These are phyloP conservation scores for Amanita pallidorosea DNA, from an alignment of 768 basidiomycete species.

Conservation along the genomic window DNA sequence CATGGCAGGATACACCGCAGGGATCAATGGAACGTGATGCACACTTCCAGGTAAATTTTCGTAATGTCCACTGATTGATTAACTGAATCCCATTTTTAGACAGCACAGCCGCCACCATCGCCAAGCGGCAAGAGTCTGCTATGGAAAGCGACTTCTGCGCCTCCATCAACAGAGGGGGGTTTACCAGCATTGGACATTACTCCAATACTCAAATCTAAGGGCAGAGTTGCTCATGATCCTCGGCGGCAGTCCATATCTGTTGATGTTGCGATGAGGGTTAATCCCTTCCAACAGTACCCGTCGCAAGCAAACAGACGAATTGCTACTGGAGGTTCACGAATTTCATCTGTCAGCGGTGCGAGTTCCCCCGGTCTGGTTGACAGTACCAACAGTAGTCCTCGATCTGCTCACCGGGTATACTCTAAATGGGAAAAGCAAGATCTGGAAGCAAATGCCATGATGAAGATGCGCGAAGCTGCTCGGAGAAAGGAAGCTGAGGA, in stretches of 20 bases:
- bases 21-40: conserved; percentile 30
- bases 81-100: background rate
- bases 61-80: background rate
- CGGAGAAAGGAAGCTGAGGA: conserved; percentile 33
- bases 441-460: conserved; percentile 70
- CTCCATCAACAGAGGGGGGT: conserved; percentile 18
- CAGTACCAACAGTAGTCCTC: conserved; percentile 40
- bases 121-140: conserved; percentile 54
- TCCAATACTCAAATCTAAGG: conserved; percentile 7
- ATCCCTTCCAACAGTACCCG: conserved; percentile 31
- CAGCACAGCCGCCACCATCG: conserved; percentile 10
- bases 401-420: conserved; percentile 27
- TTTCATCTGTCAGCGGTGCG: conserved; percentile 21
- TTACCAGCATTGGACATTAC: conserved; percentile 20
- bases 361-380: conserved; percentile 29
- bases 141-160: conserved; percentile 47
- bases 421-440: conserved; percentile 88
- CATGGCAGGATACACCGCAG: conserved; percentile 54
- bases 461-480: conserved; percentile 47
- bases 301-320: conserved; percentile 21
- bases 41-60: conserved; percentile 23
- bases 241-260: conserved; percentile 38
- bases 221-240: conserved; percentile 15
- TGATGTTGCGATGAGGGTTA: conserved; percentile 32
- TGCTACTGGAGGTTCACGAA: conserved; percentile 30